Percentiles rank a stretch among this genome's conserved stretches.
Evolutionary conservation across 2,329 filamentous ascomycete genomes (phyloP).

Genomic region (Ophiostoma piceae): DNA sequence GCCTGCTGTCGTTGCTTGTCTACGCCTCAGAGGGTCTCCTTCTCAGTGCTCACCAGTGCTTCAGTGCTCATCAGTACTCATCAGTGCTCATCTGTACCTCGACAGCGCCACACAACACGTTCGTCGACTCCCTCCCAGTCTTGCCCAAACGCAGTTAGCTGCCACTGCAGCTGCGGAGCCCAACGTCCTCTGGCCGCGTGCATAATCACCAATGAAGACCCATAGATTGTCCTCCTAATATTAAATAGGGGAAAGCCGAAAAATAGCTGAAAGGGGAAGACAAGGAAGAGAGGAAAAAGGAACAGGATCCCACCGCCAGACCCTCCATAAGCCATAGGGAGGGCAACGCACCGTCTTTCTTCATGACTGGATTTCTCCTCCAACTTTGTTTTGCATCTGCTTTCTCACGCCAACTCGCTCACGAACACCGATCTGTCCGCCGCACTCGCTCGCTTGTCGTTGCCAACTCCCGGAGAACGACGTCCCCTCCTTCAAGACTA

Average conservation of each 20-base stretch:
- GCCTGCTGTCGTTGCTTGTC: background rate
- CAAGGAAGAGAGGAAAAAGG: conserved; percentile 12
- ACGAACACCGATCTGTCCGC: conserved; percentile 42
- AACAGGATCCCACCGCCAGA: conserved; percentile 12
- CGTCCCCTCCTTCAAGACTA: conserved; percentile 31
- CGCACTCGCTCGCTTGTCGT: conserved; percentile 41
- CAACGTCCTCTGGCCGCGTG: conserved; percentile 14
- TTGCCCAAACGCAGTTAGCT: conserved; percentile 27
- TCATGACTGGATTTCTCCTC: conserved; percentile 47
- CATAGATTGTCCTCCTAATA: conserved; percentile 24
- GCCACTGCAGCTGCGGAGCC: conserved; percentile 25
- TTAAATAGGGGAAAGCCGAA: conserved; percentile 25
- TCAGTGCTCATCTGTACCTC: no score
- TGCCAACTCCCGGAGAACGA: conserved; percentile 39
- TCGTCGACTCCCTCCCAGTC: background rate
- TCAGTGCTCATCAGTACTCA: background rate
- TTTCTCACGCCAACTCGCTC: conserved; percentile 42
- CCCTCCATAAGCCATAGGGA: background rate
- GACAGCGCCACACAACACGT: background rate
- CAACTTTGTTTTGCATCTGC: conserved; percentile 45
- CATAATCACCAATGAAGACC: conserved; percentile 26
- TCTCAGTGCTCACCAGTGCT: background rate
- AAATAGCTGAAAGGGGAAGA: conserved; percentile 20
- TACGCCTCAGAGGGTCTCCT: background rate
- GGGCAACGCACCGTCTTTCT: conserved; percentile 28